phyloP scores from a whole-genome alignment of 1,284 basidiomycete species.

The Puccinia horiana region DNA sequence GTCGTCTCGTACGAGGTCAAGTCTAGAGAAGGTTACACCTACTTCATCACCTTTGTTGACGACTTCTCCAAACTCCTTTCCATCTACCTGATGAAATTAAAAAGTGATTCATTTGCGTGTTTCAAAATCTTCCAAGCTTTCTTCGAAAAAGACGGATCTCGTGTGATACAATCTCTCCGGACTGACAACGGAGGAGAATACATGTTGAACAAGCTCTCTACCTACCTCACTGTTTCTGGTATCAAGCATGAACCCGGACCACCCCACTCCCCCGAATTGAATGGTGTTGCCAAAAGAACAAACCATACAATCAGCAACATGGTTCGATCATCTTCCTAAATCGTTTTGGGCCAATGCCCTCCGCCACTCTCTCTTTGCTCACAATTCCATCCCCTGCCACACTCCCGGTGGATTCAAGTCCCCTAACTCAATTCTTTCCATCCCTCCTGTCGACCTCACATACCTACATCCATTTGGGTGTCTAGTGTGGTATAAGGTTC shows the following conservation, averaged over 20 bases:
- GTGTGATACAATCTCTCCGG: background rate
- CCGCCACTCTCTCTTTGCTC: background rate
- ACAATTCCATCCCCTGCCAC: slow-evolving; percentile 22
- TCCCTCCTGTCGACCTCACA: background rate
- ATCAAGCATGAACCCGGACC: slow-evolving; percentile 23
- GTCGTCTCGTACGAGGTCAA: background rate
- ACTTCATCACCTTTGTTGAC: slow-evolving; percentile 29
- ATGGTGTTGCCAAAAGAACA: background rate
- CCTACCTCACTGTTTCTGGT: background rate
- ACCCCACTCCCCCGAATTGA: slow-evolving; percentile 27
- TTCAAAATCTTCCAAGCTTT: slow-evolving; percentile 5
- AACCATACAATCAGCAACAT: background rate
- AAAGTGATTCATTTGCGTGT: slow-evolving; percentile 5
- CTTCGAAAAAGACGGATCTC: background rate
- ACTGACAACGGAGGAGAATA: slow-evolving; percentile 29
- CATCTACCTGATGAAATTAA: slow-evolving; percentile 11
- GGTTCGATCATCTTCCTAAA: too few relatives aligned
- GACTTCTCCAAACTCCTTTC: slow-evolving; percentile 14
- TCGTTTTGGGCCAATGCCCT: slow-evolving; percentile 10
- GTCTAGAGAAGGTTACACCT: slow-evolving; percentile 19
- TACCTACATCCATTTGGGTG: too few relatives aligned
- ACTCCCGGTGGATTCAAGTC: slow-evolving; percentile 4
- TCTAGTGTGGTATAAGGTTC: slow-evolving; percentile 4
- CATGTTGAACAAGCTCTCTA: background rate
- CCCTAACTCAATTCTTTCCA: background rate